Conservation (phyloP, 73 alveolate genomes). For the Tetrahymena elliotti region DNA sequence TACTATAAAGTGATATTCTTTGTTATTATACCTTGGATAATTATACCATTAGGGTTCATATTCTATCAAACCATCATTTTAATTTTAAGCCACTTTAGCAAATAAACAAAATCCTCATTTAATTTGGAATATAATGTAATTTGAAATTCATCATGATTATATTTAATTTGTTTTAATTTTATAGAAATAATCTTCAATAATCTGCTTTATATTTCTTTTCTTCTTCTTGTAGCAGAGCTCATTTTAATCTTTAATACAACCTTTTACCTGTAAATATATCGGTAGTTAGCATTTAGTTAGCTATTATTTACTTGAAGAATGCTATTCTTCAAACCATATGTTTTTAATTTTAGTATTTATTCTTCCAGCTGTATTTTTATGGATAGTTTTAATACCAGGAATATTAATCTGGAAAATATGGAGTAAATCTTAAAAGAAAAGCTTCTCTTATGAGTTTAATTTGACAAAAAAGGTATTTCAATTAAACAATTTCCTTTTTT, state of each 20-base stretch:
- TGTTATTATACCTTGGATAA: neutral
- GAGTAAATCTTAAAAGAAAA: neutral
- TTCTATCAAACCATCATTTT: neutral
- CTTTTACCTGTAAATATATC: neutral
- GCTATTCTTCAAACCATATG: neutral
- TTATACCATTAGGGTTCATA: neutral
- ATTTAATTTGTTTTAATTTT: neutral
- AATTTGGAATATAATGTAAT: neutral
- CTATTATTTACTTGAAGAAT: neutral
- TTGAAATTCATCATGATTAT: neutral
- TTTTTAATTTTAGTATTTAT: neutral
- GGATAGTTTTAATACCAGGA: neutral
- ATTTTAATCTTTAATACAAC: neutral
- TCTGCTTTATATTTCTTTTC: neutral
- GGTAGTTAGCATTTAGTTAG: neutral
- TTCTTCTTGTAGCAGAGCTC: neutral
- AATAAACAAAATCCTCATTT: neutral
- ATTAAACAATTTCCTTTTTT: neutral
- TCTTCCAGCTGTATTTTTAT: neutral
- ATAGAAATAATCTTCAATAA: neutral
- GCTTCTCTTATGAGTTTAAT: neutral
- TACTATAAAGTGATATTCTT: neutral
- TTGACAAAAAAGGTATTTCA: neutral
- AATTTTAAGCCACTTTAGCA: neutral
- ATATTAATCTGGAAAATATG: neutral